phyloP scores from a whole-genome alignment of 176 grass and related monocot genomes.

The Phyllostachys edulis region DNA sequence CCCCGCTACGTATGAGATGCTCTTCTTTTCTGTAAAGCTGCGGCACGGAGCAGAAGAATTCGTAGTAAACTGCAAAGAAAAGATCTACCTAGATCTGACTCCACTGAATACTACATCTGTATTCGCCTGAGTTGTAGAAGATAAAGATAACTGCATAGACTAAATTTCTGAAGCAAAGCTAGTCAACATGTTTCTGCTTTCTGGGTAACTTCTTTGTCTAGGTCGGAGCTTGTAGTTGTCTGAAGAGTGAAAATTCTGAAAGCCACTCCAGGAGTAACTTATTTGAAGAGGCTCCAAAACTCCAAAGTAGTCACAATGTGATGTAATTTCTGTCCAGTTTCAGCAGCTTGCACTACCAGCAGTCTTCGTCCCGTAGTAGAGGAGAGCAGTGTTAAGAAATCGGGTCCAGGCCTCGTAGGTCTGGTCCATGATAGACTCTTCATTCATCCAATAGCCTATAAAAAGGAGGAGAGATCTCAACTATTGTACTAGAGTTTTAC shows the following conservation, averaged over 20 bases:
- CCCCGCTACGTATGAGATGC: neutral
- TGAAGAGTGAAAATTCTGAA: neutral
- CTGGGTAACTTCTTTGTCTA: neutral
- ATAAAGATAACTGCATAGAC: neutral
- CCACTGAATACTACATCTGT: neutral
- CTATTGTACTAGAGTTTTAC: too few relatives aligned
- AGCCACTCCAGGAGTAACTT: neutral
- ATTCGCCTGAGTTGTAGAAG: neutral
- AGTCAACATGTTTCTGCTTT: neutral
- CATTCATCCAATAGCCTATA: too few relatives aligned
- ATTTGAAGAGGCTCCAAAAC: neutral
- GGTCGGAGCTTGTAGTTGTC: neutral
- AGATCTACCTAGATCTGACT: neutral
- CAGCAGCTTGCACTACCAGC: neutral
- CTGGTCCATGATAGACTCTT: too few relatives aligned
- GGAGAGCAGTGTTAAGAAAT: too few relatives aligned
- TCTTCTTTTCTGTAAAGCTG: conserved; percentile 26
- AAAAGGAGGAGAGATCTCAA: too few relatives aligned
- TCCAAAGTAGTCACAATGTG: neutral
- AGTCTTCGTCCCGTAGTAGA: neutral
- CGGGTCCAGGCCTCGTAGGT: too few relatives aligned
- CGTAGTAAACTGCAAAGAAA: neutral
- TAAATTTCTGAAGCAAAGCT: neutral
- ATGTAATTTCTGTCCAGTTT: neutral
- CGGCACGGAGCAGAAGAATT: neutral